Conservation (phyloP, 148 eudicot genomes). For the Vaccinium macrocarpon region DNA sequence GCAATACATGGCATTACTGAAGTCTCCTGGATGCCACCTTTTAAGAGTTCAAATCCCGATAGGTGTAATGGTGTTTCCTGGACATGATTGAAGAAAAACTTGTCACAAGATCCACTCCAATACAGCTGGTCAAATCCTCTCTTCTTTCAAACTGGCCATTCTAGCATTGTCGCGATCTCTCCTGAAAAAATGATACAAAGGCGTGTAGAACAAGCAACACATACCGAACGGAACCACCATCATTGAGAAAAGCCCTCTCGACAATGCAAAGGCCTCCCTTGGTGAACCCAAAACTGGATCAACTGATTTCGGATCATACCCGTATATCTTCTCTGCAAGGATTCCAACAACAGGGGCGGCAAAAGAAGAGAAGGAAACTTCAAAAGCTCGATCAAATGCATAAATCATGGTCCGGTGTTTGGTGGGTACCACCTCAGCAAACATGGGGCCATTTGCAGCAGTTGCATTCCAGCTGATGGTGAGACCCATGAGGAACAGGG, state of each 20-base stretch:
- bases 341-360: conserved; percentile 96
- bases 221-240: conserved; percentile 89
- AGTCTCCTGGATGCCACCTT: not conserved
- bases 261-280: conserved; percentile 75
- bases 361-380: conserved; percentile 87
- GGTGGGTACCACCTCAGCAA: conserved; percentile 87
- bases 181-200: conserved; percentile 67
- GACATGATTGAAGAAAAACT: not conserved
- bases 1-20: not conserved
- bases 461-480: conserved; percentile 86
- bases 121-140: conserved; percentile 39
- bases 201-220: conserved; percentile 82
- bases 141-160: conserved; percentile 51
- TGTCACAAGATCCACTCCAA: not conserved
- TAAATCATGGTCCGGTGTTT: conserved; percentile 94
- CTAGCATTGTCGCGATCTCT: conserved; percentile 69
- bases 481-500: conserved; percentile 80
- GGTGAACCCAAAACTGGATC: conserved; percentile 52
- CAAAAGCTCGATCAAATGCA: conserved; percentile 92
- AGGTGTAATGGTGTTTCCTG: not conserved
- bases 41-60: not conserved
- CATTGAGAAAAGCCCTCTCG: conserved; percentile 84
- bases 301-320: conserved; percentile 71
- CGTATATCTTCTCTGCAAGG: conserved; percentile 80
- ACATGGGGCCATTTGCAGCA: conserved; percentile 87